Conservation (phyloP, 179 eudicot species). For the Corrigiola litoralis region DNA sequence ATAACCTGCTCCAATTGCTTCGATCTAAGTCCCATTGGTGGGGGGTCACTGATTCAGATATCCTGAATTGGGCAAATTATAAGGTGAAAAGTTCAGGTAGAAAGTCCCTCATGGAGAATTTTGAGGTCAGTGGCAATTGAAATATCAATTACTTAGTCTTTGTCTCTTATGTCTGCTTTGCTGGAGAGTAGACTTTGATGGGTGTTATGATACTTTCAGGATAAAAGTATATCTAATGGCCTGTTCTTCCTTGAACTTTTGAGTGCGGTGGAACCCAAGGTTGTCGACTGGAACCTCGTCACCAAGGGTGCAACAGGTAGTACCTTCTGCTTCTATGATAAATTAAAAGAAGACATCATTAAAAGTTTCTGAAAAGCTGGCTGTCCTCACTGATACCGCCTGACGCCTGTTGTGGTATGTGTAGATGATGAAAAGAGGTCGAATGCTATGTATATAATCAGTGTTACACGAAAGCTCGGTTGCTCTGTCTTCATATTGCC, state of each 20-base stretch:
- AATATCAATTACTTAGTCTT: too few relatives aligned
- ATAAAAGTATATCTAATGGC: slow-evolving; percentile 62
- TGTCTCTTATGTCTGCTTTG: not conserved
- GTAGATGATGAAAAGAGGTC: slow-evolving; percentile 77
- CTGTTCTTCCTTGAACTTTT: slow-evolving; percentile 78
- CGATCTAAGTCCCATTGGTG: slow-evolving; percentile 60
- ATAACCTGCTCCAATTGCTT: slow-evolving; percentile 70
- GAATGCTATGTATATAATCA: slow-evolving; percentile 77
- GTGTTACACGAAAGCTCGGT: slow-evolving; percentile 81
- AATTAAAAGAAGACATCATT: too few relatives aligned
- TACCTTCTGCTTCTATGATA: not conserved
- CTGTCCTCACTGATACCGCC: not conserved
- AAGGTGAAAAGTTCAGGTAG: slow-evolving; percentile 67
- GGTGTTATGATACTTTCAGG: slow-evolving; percentile 34
- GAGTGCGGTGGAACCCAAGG: slow-evolving; percentile 71
- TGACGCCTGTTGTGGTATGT: not conserved
- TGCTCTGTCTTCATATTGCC: slow-evolving; percentile 81
- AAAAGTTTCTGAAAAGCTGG: slow-evolving; percentile 1
- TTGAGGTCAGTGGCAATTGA: slow-evolving; percentile 46
- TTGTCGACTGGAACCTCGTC: slow-evolving; percentile 84
- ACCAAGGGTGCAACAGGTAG: slow-evolving; percentile 75
- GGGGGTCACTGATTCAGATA: slow-evolving; percentile 70
- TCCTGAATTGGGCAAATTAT: slow-evolving; percentile 65
- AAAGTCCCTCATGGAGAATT: slow-evolving; percentile 62
- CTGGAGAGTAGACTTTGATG: not conserved